Evolutionary conservation across 176 grass and related monocot genomes (phyloP), one percentile per base, ranked within the genome.

Genomic region (Lolium rigidum): DNA sequence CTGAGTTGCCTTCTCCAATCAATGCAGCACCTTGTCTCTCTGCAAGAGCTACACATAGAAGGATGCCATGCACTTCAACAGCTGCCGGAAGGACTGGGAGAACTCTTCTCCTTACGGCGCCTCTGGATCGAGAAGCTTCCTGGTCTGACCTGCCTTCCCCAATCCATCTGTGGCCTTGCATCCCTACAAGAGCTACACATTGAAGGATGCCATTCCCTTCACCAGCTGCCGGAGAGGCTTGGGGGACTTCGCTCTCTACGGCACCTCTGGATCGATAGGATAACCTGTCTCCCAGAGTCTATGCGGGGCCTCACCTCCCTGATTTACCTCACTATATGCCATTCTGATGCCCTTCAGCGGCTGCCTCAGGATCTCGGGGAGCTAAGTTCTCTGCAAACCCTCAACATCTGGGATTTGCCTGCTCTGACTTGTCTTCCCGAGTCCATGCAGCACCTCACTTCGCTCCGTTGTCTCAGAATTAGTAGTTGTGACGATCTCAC

Each of bases 321-420:
- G 59, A 3, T 24, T 24, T 1, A 12, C 3, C n/a, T 61, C 10
- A 1, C 0, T 3, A 61, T 61, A 24, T 3, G 0, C 1, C 0
- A 11, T 9, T 61, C n/a, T 9, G n/a, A 11, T 3, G 20, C 58
- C 58, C 21, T 61, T 61, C 9, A 22, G n/a, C 21, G 7, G n/a
- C 59, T 61, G 21, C 21, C 59, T 61, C 9, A 61, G 3, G 4
- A 61, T 4, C 59, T 61, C 21, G n/a, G 59, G 59, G 21, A 61
- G 10, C 59, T 61, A 7, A n/a, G 59, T 9, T 61, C 21, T 61
- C 59, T 26, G 1, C 10, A 63, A 13, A 22, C 1, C 8, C 60
- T 63, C 10, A 1, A 1, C 10, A 63, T 63, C 22, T 11, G 4
- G 10, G 6, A 6, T 0, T 63, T 63, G 60, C 60, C n/a, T n/a